Evolutionary conservation across 257 asterid species (phyloP), one percentile per base, ranked within the genome.

Genomic region (Salvia hispanica): DNA sequence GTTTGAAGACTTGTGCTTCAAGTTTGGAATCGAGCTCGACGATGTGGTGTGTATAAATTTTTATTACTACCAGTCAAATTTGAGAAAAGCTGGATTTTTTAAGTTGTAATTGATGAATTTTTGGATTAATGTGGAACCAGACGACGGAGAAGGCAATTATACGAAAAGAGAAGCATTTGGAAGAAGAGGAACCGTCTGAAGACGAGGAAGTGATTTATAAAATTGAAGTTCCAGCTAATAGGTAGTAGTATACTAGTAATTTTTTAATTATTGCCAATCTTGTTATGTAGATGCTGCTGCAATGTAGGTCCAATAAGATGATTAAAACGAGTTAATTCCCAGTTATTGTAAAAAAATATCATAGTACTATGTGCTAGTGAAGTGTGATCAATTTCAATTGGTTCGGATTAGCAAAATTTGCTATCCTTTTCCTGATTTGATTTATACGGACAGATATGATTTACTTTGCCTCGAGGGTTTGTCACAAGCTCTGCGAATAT

Each of bases 381-480:
- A 54, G 34, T 62, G 7, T 66, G 51, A 43, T 45, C 28, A 54
- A 37, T 4, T 21, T 37, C 5, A 8, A 11, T 64, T 48, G 66
- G 13, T 45, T 69, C 7, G 67, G 71, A 66, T 53, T 13, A 34
- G 39, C 42, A 46, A 5, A 6, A 21, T 21, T 21, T 21, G 25
- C 25, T 62, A 45, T 8, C 13, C 16, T 46, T 21, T 4, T 53
- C 47, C 47, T 58, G 52, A 66, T 75, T 37, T 13, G 47, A 56
- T 70, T 58, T 46, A 64, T 33, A 43, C 70, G 66, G 25, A 76
- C 85, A 93, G 99, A 75, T 93, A 86, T 79, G 97, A 93, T 86
- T 84, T 93, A 79, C 99, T 93, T 71, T 93, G 97, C 76, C 96
- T 93, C 40, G 99, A 93, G 83, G 99, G 99, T 33, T 77, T 93